Base-by-base conservation (phyloP, 805 yeast genomes). In the Metschnikowia reukaufii region DNA sequence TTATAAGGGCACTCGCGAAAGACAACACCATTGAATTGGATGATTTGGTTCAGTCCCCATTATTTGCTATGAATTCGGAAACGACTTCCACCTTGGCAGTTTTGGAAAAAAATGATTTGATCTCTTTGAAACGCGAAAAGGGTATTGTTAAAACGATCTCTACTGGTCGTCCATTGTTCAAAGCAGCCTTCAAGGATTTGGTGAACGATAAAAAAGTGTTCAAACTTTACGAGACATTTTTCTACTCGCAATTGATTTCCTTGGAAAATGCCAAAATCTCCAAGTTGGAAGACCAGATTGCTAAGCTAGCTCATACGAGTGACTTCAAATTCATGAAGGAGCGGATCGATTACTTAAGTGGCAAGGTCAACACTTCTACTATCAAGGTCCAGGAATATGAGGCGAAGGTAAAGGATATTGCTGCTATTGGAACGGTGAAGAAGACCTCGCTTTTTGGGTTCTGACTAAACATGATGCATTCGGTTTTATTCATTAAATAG, bases 131-230 rank as follows among this genome's bases (percentile, higher is more conserved):
- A n/a, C 77, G 89, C 49, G 86, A 84, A 35, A 84, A 87, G 52
- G 98, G 97, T 15, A 77, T 88, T 21, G 66, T 88, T 17, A 69
- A 73, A 37, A 76, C 77, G 6, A 78, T 94, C 16, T 65, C 68
- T 17, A 88, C 96, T 1, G 96, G 96, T 0, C 83, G 90, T 57
- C 98, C 99, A 2, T 68, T 94, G 18, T 90, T 73, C 64, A 76
- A 77, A 47, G 87, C 91, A 0, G 96, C 98, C 0, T 94, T 92
- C 67, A 58, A 72, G 47, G 77, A 78, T 49, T 72, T 94, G 60
- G 76, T 82, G 2, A 54, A 72, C 1, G 91, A 90, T 60, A 58
- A 69, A 13, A 72, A 74, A 15, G 66, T 86, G 6, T 77, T 73
- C 46, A 79, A 79, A 19, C 72, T 81, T 10, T 74, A 88, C 62